Evolutionary conservation across 805 yeast genomes (phyloP).

Genomic region (Torulaspora gathmanii): DNA sequence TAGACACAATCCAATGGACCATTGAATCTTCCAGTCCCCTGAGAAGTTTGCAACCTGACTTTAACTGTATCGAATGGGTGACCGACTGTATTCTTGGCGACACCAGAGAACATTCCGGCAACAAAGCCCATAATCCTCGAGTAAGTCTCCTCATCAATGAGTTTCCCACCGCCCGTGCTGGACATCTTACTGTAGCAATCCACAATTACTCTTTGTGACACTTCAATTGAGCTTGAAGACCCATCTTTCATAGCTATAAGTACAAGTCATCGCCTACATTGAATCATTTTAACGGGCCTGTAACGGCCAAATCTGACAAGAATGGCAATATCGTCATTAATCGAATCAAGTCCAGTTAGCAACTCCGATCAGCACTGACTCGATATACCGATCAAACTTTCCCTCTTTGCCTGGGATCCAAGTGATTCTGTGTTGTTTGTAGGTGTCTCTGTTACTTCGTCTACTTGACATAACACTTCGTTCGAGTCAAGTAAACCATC

Average conservation of each 20-base stretch:
- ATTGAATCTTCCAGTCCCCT: conserved; percentile 55
- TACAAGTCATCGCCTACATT: not conserved
- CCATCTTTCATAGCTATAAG: not conserved
- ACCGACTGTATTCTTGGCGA: conserved; percentile 83
- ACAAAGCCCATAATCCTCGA: conserved; percentile 59
- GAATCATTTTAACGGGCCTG: conserved; percentile 11
- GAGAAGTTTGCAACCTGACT: conserved; percentile 75
- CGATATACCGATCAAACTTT: not conserved
- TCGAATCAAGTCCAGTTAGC: not conserved
- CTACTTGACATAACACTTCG: not conserved
- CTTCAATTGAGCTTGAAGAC: not conserved
- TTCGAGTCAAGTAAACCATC: not conserved
- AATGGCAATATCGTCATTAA: not conserved
- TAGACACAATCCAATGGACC: conserved; percentile 80
- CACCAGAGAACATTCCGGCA: conserved; percentile 85
- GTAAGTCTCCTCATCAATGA: conserved; percentile 23
- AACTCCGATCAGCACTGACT: not conserved
- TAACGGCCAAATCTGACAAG: conserved; percentile 8
- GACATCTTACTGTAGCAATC: not conserved
- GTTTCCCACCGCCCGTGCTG: conserved; percentile 3
- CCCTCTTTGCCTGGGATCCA: not conserved
- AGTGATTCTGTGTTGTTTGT: not conserved
- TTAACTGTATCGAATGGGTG: conserved; percentile 92
- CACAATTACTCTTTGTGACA: not conserved
- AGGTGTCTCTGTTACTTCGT: not conserved